Conservation (phyloP, 2,329 filamentous ascomycete species). For the Fusarium zealandicum region DNA sequence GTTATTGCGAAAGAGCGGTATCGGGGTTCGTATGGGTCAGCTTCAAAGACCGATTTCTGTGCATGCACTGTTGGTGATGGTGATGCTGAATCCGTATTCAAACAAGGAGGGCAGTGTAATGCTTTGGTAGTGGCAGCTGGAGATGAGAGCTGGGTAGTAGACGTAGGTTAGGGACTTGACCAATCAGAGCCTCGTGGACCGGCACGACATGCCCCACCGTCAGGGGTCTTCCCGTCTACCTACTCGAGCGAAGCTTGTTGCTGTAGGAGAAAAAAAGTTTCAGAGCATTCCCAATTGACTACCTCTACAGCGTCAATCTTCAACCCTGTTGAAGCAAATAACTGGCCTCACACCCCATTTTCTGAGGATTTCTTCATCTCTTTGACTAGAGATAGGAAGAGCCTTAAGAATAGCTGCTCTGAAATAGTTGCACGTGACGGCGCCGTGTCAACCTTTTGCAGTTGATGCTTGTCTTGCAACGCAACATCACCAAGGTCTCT, state of each 20-base stretch:
- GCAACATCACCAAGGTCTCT: background rate
- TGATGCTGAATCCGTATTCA: background rate
- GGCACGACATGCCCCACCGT: constrained; percentile 36
- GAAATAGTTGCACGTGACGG: constrained; percentile 1
- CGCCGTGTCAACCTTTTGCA: constrained; percentile 14
- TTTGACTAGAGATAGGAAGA: background rate
- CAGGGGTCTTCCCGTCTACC: constrained; percentile 38
- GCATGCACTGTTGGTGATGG: constrained; percentile 9
- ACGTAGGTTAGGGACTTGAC: constrained; percentile 27
- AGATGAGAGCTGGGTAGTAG: constrained; percentile 33
- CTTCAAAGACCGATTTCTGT: constrained; percentile 5
- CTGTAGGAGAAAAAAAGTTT: constrained; percentile 39
- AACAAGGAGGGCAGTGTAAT: constrained; percentile 19
- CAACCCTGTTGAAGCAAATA: too few species aligned
- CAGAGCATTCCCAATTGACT: constrained; percentile 7
- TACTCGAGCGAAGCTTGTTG: constrained; percentile 30
- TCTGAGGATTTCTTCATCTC: background rate
- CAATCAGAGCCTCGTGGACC: constrained; percentile 38
- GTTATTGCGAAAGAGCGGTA: background rate
- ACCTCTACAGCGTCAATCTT: constrained; percentile 19
- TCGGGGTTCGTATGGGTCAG: background rate
- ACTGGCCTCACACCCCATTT: too few species aligned
- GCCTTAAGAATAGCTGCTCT: background rate
- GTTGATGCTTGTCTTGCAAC: constrained; percentile 1
- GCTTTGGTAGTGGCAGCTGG: constrained; percentile 14